phyloP scores from a whole-genome alignment of 805 yeast genomes.

The Myxozyma vanderwaltii region DNA sequence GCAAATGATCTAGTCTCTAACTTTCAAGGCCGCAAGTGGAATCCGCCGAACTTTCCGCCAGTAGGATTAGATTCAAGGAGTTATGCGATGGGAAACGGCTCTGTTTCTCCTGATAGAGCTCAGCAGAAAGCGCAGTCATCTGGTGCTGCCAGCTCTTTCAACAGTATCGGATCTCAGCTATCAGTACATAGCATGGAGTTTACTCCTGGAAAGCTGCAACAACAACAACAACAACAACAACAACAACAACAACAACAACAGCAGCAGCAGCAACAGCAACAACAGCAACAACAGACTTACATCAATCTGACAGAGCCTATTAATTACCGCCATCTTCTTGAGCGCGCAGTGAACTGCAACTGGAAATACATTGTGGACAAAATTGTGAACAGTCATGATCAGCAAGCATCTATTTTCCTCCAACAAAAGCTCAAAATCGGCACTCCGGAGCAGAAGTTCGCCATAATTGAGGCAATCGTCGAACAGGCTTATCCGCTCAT shows the following conservation, averaged over 20 bases:
- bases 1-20: background rate
- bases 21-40: background rate
- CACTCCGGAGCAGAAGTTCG: constrained; percentile 39
- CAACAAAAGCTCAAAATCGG: constrained; percentile 46
- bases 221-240: background rate
- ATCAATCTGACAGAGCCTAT: constrained; percentile 36
- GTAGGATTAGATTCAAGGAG: background rate
- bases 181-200: constrained; percentile 30
- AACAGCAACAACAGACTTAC: constrained; percentile 2
- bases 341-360: constrained; percentile 38
- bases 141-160: background rate
- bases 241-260: background rate
- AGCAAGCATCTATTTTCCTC: constrained; percentile 47
- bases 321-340: constrained; percentile 41
- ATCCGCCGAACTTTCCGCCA: background rate
- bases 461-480: constrained; percentile 40
- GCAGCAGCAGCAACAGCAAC: constrained; percentile 6
- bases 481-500: constrained; percentile 41
- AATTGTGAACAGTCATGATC: constrained; percentile 44
- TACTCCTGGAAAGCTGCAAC: constrained; percentile 12
- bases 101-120: constrained; percentile 16
- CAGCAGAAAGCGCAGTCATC: background rate
- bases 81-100: background rate
- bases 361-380: constrained; percentile 42
- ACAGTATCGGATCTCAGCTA: constrained; percentile 13